Base-by-base conservation (phyloP, 176 grass and related monocot species). In the Leersia perrieri region DNA sequence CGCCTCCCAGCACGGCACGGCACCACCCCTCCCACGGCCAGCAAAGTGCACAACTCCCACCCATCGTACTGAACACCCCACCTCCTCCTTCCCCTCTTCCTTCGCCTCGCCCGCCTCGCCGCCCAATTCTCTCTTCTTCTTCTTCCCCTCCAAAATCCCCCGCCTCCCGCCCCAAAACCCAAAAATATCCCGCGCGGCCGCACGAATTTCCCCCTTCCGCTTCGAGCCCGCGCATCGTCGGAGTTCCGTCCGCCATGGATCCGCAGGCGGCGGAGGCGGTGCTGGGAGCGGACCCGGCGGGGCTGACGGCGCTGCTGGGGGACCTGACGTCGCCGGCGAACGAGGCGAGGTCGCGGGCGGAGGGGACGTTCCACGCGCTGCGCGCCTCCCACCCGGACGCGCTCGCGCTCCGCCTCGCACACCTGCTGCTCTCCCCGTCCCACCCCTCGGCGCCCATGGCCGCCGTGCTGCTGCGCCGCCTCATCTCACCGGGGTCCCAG, bases 281-380 rank as follows among this genome's bases (percentile, higher is more conserved):
- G 40, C 82, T 95, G 41, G 93, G 93, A 22, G 87, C 87, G 31
- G 93, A 95, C 87, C 78, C 93, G 29, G 79, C 85, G 11, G 78
- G 76, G 41, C 86, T 98, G 71, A 89, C 88, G 49, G 69, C 79
- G 15, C 86, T 98, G 25, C 78, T 95, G 15, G 77, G 47, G 9
- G 89, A 92, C 47, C 92, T 98, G 55, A 92, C 90, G 73, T 98
- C 90, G 15, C 85, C 95, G 23, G 87, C 86, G 66, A 98, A 98
- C 88, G 86, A 84, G 63, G 87, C 89, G 74, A 90, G 95, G 26
- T 90, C 92, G 71, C 79, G 83, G 26, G 95, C 95, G 33, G 90
- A 98, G 74, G 51, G 76, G 20, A 82, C 82, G 74, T 98, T 98
- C 92, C 87, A 95, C 75, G 67, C 81, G 6, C 91, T 89, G 33